Conservation (phyloP, 75 land plant species). For the Cunninghamia lanceolata region DNA sequence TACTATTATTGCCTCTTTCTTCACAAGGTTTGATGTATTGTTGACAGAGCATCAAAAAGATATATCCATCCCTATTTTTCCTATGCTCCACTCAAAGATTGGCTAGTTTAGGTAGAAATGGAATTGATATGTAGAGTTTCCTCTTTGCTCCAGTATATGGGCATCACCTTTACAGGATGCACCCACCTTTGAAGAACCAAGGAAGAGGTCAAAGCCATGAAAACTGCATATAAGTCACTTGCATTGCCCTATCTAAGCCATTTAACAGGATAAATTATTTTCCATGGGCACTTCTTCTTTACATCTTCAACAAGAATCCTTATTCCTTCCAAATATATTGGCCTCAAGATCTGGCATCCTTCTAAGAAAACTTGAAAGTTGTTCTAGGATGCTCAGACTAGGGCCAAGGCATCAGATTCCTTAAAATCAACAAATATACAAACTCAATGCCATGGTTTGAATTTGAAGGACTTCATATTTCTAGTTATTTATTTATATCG, state of each 20-base stretch:
- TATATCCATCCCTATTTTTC: background rate
- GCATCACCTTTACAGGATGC: background rate
- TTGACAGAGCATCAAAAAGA: background rate
- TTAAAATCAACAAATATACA: background rate
- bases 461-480: background rate
- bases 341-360: background rate
- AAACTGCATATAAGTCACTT: background rate
- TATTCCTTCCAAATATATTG: background rate
- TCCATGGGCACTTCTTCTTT: background rate
- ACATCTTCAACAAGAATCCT: background rate
- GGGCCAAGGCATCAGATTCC: background rate
- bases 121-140: background rate
- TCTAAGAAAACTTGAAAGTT: background rate
- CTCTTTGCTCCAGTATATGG: background rate
- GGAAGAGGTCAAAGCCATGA: background rate
- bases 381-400: background rate
- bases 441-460: background rate
- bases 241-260: background rate
- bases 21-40: background rate
- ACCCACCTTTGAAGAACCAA: background rate
- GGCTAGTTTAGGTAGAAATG: too few species aligned
- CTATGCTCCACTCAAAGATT: too few species aligned
- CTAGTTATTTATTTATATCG: background rate
- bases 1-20: background rate
- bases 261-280: background rate